These are phyloP conservation scores for Rhododendron kiyosumense DNA, from an alignment of 148 eudicot species.

Conservation along the genomic window DNA sequence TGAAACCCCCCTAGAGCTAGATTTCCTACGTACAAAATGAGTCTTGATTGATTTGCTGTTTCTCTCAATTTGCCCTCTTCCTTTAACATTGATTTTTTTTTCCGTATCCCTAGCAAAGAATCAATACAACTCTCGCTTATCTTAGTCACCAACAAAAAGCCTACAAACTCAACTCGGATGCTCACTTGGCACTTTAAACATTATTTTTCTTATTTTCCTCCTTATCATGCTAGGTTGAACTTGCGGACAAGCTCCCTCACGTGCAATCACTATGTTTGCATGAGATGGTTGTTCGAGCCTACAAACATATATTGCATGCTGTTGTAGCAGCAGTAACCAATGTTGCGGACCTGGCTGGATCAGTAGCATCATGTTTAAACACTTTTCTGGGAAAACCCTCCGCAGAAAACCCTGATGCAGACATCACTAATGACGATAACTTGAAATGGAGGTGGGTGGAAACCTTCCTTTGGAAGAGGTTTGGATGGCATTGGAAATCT, in stretches of 20 bases:
- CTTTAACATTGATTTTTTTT: not conserved
- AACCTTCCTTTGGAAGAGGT: slow-evolving; percentile 69
- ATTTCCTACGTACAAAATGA: not conserved
- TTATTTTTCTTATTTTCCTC: slow-evolving; percentile 13
- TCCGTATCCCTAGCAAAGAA: not conserved
- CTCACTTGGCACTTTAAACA: slow-evolving; percentile 7
- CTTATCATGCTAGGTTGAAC: slow-evolving; percentile 69
- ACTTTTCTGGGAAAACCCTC: slow-evolving; percentile 67
- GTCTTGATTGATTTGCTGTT: slow-evolving; percentile 7
- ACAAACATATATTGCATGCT: slow-evolving; percentile 93
- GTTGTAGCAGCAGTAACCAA: slow-evolving; percentile 67
- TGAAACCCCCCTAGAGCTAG: not conserved
- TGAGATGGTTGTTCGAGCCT: slow-evolving; percentile 99
- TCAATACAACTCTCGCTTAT: not conserved
- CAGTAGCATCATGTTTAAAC: slow-evolving; percentile 84
- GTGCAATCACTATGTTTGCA: slow-evolving; percentile 97
- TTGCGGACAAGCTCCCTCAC: slow-evolving; percentile 93
- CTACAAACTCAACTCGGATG: not conserved
- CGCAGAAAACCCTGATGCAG: slow-evolving; percentile 36
- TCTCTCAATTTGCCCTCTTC: not conserved
- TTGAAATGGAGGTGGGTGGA: slow-evolving; percentile 89
- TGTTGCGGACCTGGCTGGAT: slow-evolving; percentile 61
- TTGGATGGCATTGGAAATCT: slow-evolving; percentile 81
- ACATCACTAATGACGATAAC: slow-evolving; percentile 36
- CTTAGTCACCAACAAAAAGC: not conserved